phyloP scores from a whole-genome alignment of 208 protist genomes.

The Porcisia hertigi region DNA sequence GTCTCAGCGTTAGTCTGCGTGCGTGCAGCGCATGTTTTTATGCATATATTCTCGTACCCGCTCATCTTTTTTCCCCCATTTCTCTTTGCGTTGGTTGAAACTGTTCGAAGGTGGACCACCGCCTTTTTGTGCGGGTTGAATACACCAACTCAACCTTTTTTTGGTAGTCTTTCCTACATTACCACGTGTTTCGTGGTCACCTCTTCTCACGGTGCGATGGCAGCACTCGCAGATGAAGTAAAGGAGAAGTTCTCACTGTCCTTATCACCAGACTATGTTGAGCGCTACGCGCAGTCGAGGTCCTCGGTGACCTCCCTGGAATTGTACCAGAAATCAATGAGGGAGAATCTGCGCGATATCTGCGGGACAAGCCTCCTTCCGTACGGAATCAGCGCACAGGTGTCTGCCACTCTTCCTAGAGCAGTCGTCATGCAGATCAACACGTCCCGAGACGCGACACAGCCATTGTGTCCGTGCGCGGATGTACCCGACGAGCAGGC shows the following conservation, averaged over 20 bases:
- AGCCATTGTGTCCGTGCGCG: slow-evolving; percentile 75
- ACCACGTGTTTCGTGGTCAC: background rate
- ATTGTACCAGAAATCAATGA: slow-evolving; percentile 56
- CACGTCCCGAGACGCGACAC: slow-evolving; percentile 74
- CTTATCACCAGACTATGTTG: slow-evolving; percentile 62
- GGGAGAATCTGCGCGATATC: slow-evolving; percentile 68
- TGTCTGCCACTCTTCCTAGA: slow-evolving; percentile 36
- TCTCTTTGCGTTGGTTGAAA: background rate
- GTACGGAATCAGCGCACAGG: slow-evolving; percentile 53
- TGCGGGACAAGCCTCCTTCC: slow-evolving; percentile 54
- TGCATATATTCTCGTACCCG: background rate
- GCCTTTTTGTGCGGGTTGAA: background rate
- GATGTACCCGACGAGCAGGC: slow-evolving; percentile 62
- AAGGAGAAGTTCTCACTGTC: slow-evolving; percentile 42
- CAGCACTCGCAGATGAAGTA: slow-evolving; percentile 40
- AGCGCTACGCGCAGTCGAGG: slow-evolving; percentile 30
- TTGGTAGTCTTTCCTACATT: background rate
- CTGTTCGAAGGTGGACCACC: background rate
- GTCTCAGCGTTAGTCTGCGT: background rate
- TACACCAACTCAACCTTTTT: background rate
- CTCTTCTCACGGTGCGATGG: slow-evolving; percentile 21
- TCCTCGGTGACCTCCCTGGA: slow-evolving; percentile 36
- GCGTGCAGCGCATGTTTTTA: background rate
- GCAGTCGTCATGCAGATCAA: slow-evolving; percentile 77
- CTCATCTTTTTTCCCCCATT: background rate